Conservation (phyloP, 1,284 basidiomycete genomes). For the Ganoderma meredithae region DNA sequence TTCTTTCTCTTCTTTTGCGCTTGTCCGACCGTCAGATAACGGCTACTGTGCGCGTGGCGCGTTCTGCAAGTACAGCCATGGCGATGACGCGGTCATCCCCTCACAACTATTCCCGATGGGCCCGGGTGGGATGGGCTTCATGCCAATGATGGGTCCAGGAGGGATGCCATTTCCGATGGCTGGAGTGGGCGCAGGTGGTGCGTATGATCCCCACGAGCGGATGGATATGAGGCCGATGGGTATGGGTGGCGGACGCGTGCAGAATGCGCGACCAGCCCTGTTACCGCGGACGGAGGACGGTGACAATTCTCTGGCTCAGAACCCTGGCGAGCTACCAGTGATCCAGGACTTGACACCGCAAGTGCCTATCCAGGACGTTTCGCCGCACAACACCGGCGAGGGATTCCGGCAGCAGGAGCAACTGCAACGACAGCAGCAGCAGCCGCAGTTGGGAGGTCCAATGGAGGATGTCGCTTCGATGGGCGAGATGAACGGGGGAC, state of each 20-base stretch:
- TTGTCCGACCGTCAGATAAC: constrained; percentile 60
- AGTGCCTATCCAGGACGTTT: constrained; percentile 42
- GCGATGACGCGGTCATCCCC: constrained; percentile 80
- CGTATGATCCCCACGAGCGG: constrained; percentile 80
- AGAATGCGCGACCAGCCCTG: constrained; percentile 60
- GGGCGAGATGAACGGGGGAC: constrained; percentile 16
- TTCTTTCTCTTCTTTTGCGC: constrained; percentile 13
- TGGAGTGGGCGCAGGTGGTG: constrained; percentile 46
- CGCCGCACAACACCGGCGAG: constrained; percentile 27
- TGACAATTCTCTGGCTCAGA: constrained; percentile 51
- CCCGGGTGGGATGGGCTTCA: constrained; percentile 59
- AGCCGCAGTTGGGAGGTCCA: neutral
- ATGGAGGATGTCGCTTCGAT: constrained; percentile 21
- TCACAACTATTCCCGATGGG: constrained; percentile 68
- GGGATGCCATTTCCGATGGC: constrained; percentile 53
- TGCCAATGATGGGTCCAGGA: constrained; percentile 59
- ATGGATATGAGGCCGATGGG: constrained; percentile 72
- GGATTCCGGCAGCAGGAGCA: constrained; percentile 21
- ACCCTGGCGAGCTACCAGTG: constrained; percentile 75
- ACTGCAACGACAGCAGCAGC: neutral
- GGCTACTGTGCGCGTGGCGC: constrained; percentile 92
- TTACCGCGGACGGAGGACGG: constrained; percentile 56
- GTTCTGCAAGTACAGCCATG: constrained; percentile 93
- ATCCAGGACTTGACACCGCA: constrained; percentile 81
- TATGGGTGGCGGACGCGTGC: constrained; percentile 46